Evolutionary conservation across 176 grass and related monocot species (phyloP), one percentile per base, ranked within the genome.

Genomic region (Triticum urartu): DNA sequence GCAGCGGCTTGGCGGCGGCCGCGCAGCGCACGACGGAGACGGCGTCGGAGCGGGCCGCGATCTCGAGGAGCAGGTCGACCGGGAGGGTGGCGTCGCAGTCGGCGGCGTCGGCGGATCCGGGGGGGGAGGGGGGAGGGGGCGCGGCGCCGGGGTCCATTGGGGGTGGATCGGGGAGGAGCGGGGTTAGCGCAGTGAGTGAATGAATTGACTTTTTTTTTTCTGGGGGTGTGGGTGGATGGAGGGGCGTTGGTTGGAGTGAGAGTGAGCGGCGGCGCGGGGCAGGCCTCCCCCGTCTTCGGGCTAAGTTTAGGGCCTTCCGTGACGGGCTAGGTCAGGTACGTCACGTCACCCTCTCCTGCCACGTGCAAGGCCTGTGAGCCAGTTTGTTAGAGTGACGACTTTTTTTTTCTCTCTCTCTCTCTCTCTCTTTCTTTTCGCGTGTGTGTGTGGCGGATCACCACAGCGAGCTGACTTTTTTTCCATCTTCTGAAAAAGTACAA

Each of bases 51-150:
- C 77, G 59, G 9, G 25, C 68, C 5, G 54, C 33, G 77, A 85
- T 89, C 67, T 85, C 68, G 33, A 80, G 34, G 10, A 75, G 17
- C 9, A 75, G 34, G 11, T 89, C 77, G 4, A 64, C 20, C 6
- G 81, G 80, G 65, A 79, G 67, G 12, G 39, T 0, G 28, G 36
- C 26, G 39, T 6, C 21, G 20, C 11, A 9, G 13, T 40, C 43
- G 11, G 2, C 40, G 39, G 9, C 13, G 45, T 5, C 0, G 62
- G 5, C 0, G 40, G 40, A 28, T 59, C 54, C 18, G 54, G 40
- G 40, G 4, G n/a, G 70, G 70, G n/a, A 39, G 39, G 40, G 70
- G 38, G 70, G 70, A 39, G 70, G 39, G 42, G 71, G 71, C 0
- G 71, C 71, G 35, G 35, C 35, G 71, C 6, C 70, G 70, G 12